Percentiles rank a stretch among this genome's conserved stretches.
These are phyloP conservation scores for Chiua sp. DNA, from an alignment of 1,284 basidiomycete species.

Conservation along the genomic window DNA sequence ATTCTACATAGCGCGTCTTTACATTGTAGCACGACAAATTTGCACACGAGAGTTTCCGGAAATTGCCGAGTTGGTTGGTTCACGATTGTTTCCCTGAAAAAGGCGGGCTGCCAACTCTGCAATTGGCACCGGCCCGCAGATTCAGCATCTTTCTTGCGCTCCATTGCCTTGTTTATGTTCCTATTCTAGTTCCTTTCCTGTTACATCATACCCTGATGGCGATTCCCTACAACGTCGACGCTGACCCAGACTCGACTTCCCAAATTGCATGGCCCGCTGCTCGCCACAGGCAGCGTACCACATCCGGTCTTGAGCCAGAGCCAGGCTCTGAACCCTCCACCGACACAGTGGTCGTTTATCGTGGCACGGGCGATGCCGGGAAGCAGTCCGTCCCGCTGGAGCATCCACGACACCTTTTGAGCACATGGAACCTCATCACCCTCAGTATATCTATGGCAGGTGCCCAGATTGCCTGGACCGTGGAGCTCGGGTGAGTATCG, in stretches of 20 bases:
- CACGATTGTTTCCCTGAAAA: conserved; percentile 12
- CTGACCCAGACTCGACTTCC: conserved; percentile 72
- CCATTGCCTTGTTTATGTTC: conserved; percentile 13
- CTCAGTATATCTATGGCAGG: conserved; percentile 88
- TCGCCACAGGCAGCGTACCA: conserved; percentile 43
- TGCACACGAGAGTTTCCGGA: conserved; percentile 14
- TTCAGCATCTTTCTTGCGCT: neutral
- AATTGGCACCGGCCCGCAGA: neutral
- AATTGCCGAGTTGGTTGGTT: conserved; percentile 21
- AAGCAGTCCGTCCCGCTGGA: conserved; percentile 29
- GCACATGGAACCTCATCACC: conserved; percentile 78
- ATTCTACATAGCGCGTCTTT: neutral
- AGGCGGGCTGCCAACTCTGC: neutral
- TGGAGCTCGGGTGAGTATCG: conserved; percentile 79
- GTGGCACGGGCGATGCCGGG: conserved; percentile 23
- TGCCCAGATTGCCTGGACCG: conserved; percentile 92
- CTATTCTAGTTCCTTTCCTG: conserved; percentile 6
- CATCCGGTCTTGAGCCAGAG: conserved; percentile 30
- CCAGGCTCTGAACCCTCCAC: conserved; percentile 16
- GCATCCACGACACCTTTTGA: conserved; percentile 45
- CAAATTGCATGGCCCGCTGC: conserved; percentile 76
- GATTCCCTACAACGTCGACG: conserved; percentile 60
- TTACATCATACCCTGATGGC: conserved; percentile 39
- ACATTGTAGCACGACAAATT: conserved; percentile 26
- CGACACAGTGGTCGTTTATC: conserved; percentile 29